Base-by-base conservation (phyloP, 768 basidiomycete species). In the Kwoniella heveanensis region DNA sequence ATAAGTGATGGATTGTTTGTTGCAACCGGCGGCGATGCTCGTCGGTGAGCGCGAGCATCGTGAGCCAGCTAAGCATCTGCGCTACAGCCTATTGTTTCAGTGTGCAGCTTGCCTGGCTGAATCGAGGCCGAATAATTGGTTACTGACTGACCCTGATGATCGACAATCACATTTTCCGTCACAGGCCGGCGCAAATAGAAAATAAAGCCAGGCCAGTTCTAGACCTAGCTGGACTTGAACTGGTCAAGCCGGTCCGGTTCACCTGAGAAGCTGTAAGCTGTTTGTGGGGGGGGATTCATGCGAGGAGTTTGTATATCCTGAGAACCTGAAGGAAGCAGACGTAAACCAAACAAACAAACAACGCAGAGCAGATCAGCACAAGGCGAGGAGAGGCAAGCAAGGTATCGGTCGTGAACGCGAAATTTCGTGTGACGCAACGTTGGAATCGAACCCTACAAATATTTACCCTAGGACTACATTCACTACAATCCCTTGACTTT, bases 341-440 rank as follows among this genome's bases (percentile, higher is more conserved):
- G 39, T 17, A 44, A 17, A 44, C 39, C 39, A 44, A 17, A 44
- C 39, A 44, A 44, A 32, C 32, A 5, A 32, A 32, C 32, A 32
- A n/a, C n/a, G n/a, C n/a, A n/a, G n/a, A n/a, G n/a, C n/a, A n/a
- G n/a, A n/a, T n/a, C n/a, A n/a, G n/a, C n/a, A n/a, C n/a, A n/a
- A n/a, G n/a, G n/a, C n/a, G n/a, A n/a, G 32, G 32, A 44, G 39
- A 44, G 39, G 39, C 39, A 44, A 44, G 15, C 39, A 17, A 44
- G 39, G 39, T 44, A 17, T 44, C 8, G 15, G 39, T 44, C 39
- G 8, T 19, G 39, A 3, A 44, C 39, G 17, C 39, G 39, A 44
- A 44, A 44, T 44, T 44, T 44, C 39, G 39, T 44, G 39, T 44
- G 39, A 44, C 39, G 39, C 39, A 44, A 44, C 17, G 39, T 44